Evolutionary conservation across 2,329 filamentous ascomycete genomes (phyloP).

Genomic region (Colletotrichum sp.): DNA sequence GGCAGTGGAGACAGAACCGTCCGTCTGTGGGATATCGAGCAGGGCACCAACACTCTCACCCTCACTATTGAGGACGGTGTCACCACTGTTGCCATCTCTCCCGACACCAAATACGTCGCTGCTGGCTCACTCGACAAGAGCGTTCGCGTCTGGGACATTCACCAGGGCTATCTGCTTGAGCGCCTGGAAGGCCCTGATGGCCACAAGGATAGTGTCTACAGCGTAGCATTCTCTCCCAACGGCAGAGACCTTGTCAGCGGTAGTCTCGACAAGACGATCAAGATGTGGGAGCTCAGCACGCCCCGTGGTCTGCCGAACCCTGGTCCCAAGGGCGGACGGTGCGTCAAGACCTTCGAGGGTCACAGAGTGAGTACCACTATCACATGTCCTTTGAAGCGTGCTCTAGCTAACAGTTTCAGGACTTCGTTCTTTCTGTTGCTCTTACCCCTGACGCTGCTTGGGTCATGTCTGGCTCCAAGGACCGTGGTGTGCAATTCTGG

Average conservation of each 20-base stretch:
- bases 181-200: conserved; percentile 91
- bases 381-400: background rate
- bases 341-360: conserved; percentile 95
- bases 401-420: conserved; percentile 55
- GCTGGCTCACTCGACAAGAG: conserved; percentile 97
- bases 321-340: conserved; percentile 84
- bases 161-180: conserved; percentile 84
- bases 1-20: conserved; percentile 95
- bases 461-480: conserved; percentile 98
- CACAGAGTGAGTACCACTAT: conserved; percentile 72
- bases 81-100: conserved; percentile 96
- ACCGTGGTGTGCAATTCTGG: conserved; percentile 98
- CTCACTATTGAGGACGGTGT: conserved; percentile 96
- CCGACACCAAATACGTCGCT: conserved; percentile 91
- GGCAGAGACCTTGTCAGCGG: conserved; percentile 93
- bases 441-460: conserved; percentile 92
- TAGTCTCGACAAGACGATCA: conserved; percentile 96
- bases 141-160: conserved; percentile 95
- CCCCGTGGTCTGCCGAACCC: conserved; percentile 71
- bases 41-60: conserved; percentile 80
- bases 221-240: conserved; percentile 92
- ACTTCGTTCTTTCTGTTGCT: conserved; percentile 96
- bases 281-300: conserved; percentile 94
- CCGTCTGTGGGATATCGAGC: conserved; percentile 93
- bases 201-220: conserved; percentile 97